Conservation (phyloP, 1,284 basidiomycete genomes). For the Cutaneotrichosporon sp. region DNA sequence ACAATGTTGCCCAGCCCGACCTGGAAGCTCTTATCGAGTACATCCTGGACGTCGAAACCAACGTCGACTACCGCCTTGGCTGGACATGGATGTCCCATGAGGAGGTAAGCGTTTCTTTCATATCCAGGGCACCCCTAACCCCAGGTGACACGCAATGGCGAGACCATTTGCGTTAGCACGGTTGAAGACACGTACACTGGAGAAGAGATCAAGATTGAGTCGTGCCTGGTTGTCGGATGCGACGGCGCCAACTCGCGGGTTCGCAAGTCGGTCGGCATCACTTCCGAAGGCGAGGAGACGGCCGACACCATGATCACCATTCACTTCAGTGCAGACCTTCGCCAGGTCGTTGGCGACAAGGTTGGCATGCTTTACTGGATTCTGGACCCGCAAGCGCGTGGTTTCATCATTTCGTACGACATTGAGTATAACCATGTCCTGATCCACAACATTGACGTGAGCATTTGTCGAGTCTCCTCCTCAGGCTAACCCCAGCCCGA, state of each 20-base stretch:
- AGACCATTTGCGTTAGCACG: conserved; percentile 14
- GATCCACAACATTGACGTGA: conserved; percentile 25
- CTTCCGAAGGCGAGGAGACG: conserved; percentile 24
- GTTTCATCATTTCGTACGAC: conserved; percentile 28
- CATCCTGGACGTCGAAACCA: conserved; percentile 14
- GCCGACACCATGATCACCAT: conserved; percentile 27
- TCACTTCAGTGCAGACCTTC: conserved; percentile 24
- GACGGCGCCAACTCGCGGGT: conserved; percentile 28
- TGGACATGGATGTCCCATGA: conserved; percentile 25
- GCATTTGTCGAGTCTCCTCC: neutral
- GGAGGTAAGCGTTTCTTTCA: conserved; percentile 9
- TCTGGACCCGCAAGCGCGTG: conserved; percentile 24
- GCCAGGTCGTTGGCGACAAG: conserved; percentile 21
- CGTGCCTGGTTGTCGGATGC: conserved; percentile 20
- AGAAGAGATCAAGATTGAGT: conserved; percentile 16
- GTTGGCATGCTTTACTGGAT: conserved; percentile 30
- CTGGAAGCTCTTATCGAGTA: conserved; percentile 19
- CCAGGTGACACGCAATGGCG: conserved; percentile 4
- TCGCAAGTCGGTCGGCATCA: conserved; percentile 17
- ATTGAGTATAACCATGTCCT: conserved; percentile 26
- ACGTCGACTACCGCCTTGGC: conserved; percentile 21
- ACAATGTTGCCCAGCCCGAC: conserved; percentile 29
- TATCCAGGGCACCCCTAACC: neutral
- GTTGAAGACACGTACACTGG: conserved; percentile 26
- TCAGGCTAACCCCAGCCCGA: conserved; percentile 7